A percentile compares a stretch with the other conserved stretches of the same genome.
Conservation (phyloP, 495 filamentous ascomycete species). For the Wilcoxina mikolae region DNA sequence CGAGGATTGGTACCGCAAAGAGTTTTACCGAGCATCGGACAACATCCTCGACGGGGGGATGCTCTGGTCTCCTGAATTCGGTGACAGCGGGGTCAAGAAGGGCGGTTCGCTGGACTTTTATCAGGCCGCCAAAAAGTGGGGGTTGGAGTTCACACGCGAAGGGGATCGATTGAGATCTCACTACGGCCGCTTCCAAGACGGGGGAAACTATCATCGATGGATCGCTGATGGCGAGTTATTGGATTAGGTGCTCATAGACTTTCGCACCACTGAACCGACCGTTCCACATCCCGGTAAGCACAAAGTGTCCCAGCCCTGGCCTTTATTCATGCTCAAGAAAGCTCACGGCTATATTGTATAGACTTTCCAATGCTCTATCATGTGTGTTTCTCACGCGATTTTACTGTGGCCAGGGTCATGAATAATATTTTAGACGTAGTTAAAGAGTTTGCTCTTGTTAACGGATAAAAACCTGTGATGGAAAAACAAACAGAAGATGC, state of each 20-base stretch:
- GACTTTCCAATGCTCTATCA: too few species aligned
- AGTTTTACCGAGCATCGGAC: too few species aligned
- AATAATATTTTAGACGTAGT: too few species aligned
- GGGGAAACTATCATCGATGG: conserved; percentile 6
- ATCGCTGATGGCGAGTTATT: conserved; percentile 1
- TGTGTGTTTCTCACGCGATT: too few species aligned
- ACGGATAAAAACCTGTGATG: too few species aligned
- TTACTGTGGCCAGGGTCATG: too few species aligned
- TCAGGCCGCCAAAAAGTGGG: conserved; percentile 1
- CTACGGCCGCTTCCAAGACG: conserved; percentile 3
- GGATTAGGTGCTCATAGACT: conserved; percentile 4
- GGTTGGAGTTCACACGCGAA: conserved; percentile 5
- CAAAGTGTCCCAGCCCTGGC: too few species aligned
- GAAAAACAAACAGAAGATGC: too few species aligned
- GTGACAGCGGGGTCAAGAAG: conserved; percentile 1
- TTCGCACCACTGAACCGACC: conserved; percentile 2
- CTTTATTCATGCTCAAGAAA: neutral
- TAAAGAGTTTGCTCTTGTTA: too few species aligned
- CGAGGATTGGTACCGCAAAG: too few species aligned
- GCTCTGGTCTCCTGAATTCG: conserved; percentile 1
- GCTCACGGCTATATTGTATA: neutral
- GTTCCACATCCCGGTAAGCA: conserved; percentile 1
- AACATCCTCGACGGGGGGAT: too few species aligned
- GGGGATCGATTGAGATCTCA: neutral
- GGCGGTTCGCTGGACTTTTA: conserved; percentile 3